Evolutionary conservation across 176 grass and related monocot species (phyloP), one percentile per base, ranked within the genome.

Genomic region (Eleusine coracana): DNA sequence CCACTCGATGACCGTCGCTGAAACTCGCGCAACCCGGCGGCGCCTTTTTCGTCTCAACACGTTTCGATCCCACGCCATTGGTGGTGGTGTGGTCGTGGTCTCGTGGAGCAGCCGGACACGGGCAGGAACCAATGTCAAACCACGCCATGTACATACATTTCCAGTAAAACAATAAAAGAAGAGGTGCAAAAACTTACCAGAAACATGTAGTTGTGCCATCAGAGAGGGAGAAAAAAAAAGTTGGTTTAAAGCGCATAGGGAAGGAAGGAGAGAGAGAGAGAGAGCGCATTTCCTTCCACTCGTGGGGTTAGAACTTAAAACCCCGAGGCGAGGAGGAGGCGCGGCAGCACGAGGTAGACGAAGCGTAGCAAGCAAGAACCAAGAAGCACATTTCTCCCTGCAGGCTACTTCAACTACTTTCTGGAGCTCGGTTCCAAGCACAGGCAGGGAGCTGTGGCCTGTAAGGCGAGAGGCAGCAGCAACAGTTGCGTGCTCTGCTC

Each of bases 251-350:
- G 71, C 15, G 52, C 49, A 7, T 4, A 36, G 17, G 16, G 40
- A 52, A 31, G 20, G 25, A 6, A 31, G 28, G 70, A 44, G 41
- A 44, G 80, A n/a, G 66, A n/a, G 38, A 40, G 49, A 76, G n/a
- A 23, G 42, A 61, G 59, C 76, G 82, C 82, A 76, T 52, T 82
- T 37, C 14, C 4, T 12, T 3, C 7, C 55, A 58, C 83, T 86
- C 78, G 83, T 86, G 79, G 83, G 79, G 83, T 78, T 86, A 90
- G 73, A 89, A 86, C 88, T 89, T 89, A 78, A 90, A 90, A 86
- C 88, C 88, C 83, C 88, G 56, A 86, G 88, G 76, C 82, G 66
- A 27, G 79, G 83, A 41, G 79, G 83, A 41, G 67, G 58, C 41
- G 78, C 46, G 81, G 79, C 83, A 40, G 78, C 65, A 46, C 38